Conservation (phyloP, 345 rosid species). For the Sisymbrium altissimum region DNA sequence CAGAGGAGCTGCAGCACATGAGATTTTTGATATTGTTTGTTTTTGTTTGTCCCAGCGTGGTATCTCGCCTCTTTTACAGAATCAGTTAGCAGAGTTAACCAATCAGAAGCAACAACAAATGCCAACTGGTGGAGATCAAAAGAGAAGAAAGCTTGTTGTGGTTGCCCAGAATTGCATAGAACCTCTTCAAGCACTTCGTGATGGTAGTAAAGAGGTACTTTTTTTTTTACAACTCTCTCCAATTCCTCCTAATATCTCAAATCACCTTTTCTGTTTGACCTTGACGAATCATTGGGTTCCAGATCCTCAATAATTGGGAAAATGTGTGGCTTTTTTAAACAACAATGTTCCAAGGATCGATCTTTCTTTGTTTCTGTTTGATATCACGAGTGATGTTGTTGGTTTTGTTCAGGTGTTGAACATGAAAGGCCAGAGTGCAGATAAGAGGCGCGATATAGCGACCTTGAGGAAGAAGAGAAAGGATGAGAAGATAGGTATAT, state of each 20-base stretch:
- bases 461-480: slow-evolving; percentile 59
- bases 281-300: background rate
- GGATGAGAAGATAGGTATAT: slow-evolving; percentile 84
- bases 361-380: background rate
- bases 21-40: background rate
- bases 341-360: background rate
- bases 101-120: slow-evolving; percentile 39
- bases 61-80: slow-evolving; percentile 64
- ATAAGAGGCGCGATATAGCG: slow-evolving; percentile 49
- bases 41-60: slow-evolving; percentile 55
- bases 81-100: slow-evolving; percentile 66
- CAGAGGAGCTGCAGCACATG: background rate
- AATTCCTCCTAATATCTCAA: background rate
- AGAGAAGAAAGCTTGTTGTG: slow-evolving; percentile 63
- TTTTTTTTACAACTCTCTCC: background rate
- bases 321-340: background rate
- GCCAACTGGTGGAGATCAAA: slow-evolving; percentile 36
- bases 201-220: slow-evolving; percentile 66
- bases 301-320: background rate
- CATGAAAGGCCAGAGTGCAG: slow-evolving; percentile 49
- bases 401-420: slow-evolving; percentile 49
- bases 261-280: background rate
- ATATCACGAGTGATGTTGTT: background rate
- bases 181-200: slow-evolving; percentile 93
- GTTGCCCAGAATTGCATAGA: slow-evolving; percentile 84